Base-by-base conservation (phyloP, 176 grass and related monocot species). In the Zoysia japonica region DNA sequence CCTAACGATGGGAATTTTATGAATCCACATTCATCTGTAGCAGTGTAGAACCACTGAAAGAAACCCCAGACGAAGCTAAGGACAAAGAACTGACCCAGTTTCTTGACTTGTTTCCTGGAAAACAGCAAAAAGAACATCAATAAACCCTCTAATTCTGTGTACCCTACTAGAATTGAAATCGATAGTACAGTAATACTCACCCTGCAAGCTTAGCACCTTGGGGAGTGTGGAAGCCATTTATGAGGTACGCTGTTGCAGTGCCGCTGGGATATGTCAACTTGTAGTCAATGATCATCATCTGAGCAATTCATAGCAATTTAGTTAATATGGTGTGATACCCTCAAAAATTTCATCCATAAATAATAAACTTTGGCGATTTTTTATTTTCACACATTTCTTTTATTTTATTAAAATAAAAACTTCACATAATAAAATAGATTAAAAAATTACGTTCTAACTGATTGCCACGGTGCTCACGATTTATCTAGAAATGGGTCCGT, bases 21-120 rank as follows among this genome's bases (percentile, higher is more conserved):
- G 47, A 95, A 95, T 81, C 93, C 93, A 11, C 93, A 95, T 16
- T 28, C n/a, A 9, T 86, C 68, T 40, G 81, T 87, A 35, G 83
- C 94, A 49, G 94, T 93, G 61, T 89, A 97, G 82, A 97, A 97
- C 94, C 94, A 97, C 78, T 93, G 91, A 65, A 97, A 97, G 82
- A 93, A 97, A 6, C 78, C 94, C 94, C 94, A 97, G 3, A 88
- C 4, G 77, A 97, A 93, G 72, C 88, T 90, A 37, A 80, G 28
- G 5, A 72, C 77, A 60, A 95, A 92, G 75, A 73, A 95, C 66
- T 83, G 87, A 5, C 78, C 87, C 65, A 95, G 41, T 9, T 71
- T 89, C 15, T 55, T 61, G 38, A 95, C 89, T 73, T 95, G 93
- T 67, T 85, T 92, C 89, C 93, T 95, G 80, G 75, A 84, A 87